Evolutionary conservation across 768 basidiomycete species (phyloP).

Genomic region (Suillus plorans): DNA sequence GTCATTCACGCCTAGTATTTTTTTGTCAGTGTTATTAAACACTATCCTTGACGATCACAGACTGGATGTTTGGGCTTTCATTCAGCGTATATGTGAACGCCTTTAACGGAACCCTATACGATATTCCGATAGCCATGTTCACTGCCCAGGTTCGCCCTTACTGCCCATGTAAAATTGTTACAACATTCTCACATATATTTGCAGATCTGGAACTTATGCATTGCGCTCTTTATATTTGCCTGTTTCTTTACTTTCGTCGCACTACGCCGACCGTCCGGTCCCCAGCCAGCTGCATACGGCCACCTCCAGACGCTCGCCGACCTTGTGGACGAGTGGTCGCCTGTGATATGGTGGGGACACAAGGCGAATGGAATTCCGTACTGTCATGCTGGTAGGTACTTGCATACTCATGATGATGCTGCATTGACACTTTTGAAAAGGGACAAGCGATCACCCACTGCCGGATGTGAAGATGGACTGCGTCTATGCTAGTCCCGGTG

Average conservation of each 20-base stretch:
- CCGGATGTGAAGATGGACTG: conserved; percentile 5
- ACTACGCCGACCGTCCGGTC: conserved; percentile 17
- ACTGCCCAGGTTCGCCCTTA: conserved; percentile 21
- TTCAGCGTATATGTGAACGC: conserved; percentile 2
- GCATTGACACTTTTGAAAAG: neutral
- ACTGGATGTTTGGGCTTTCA: conserved; percentile 33
- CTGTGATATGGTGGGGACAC: conserved; percentile 31
- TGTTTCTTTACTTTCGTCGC: conserved; percentile 17
- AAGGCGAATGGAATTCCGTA: conserved; percentile 11
- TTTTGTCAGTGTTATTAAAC: neutral
- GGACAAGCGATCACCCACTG: conserved; percentile 1
- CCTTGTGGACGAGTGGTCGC: conserved; percentile 37
- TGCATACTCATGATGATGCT: neutral
- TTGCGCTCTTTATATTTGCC: conserved; percentile 19
- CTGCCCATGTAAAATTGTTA: neutral
- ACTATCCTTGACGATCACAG: conserved; percentile 8
- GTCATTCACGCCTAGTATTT: conserved; percentile 2
- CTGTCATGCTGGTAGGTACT: conserved; percentile 19
- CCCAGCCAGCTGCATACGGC: conserved; percentile 33
- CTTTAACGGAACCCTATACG: neutral
- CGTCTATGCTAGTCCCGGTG: neutral
- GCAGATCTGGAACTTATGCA: conserved; percentile 30
- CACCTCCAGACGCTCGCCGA: conserved; percentile 36
- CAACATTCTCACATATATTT: neutral
- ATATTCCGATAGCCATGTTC: conserved; percentile 13